Evolutionary conservation across 345 rosid species (phyloP).

Genomic region (Eucalyptus tenuipes): DNA sequence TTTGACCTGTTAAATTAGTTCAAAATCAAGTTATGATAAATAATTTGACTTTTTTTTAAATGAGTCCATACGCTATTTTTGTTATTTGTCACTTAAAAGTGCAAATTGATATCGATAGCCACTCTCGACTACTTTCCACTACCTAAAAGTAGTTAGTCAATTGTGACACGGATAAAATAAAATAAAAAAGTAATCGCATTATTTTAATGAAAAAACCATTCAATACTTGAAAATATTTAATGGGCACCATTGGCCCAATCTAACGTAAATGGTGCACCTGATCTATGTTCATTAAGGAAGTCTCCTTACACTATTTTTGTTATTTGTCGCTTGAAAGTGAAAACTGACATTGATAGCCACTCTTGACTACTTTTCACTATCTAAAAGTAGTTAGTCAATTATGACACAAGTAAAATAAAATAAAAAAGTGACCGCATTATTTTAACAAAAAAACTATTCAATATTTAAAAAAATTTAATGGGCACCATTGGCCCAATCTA

Average conservation of each 20-base stretch:
- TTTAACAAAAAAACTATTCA: not conserved
- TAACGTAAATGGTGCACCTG: not conserved
- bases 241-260: not conserved
- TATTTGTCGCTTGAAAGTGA: not conserved
- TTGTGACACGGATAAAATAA: not conserved
- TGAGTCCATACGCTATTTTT: not conserved
- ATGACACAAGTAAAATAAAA: rapidly evolving
- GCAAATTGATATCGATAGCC: not conserved
- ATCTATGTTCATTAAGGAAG: not conserved
- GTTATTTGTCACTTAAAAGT: not conserved
- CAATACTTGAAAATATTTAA: not conserved
- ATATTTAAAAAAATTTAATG: not conserved
- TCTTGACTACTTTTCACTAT: not conserved
- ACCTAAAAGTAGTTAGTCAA: not conserved
- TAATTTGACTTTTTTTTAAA: too few relatives aligned
- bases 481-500: not conserved
- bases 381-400: not conserved
- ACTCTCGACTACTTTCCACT: not conserved
- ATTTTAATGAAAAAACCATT: too few relatives aligned
- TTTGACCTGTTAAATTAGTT: not conserved
- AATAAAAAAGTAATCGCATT: too few relatives aligned
- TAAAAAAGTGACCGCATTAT: not conserved
- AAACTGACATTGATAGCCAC: not conserved
- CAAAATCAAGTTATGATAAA: too few relatives aligned
- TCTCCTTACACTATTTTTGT: not conserved